A percentile compares a stretch with the other conserved stretches of the same genome.
phyloP scores from a whole-genome alignment of 1,284 basidiomycete genomes.

The Microstroma glucosiphilum region DNA sequence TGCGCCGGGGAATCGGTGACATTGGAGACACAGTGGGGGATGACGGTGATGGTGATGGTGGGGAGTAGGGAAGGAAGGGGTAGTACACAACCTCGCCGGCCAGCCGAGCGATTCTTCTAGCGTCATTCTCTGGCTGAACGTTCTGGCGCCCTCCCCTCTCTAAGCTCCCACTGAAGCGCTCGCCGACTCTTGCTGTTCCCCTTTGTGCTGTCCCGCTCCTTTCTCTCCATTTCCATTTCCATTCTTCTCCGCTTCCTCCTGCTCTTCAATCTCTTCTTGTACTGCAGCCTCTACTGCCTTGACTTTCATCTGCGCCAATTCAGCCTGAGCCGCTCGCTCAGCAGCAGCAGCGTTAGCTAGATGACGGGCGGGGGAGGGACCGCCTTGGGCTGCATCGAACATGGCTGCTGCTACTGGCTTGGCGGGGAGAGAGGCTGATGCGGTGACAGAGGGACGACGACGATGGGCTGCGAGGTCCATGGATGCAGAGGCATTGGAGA shows the following conservation, averaged over 20 bases:
- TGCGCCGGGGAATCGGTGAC: neutral
- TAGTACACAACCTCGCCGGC: neutral
- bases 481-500: conserved; percentile 14
- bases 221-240: too few species aligned
- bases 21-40: neutral
- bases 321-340: neutral
- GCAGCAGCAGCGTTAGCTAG: conserved; percentile 18
- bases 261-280: too few species aligned
- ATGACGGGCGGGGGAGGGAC: conserved; percentile 37
- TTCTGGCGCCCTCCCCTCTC: neutral
- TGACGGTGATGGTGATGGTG: neutral
- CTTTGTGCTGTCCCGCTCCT: neutral
- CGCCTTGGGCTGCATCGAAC: conserved; percentile 43
- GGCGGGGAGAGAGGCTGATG: conserved; percentile 22
- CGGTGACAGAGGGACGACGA: conserved; percentile 29
- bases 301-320: too few species aligned
- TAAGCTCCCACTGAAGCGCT: neutral
- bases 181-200: neutral
- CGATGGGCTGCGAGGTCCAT: conserved; percentile 28
- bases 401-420: conserved; percentile 44
- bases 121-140: neutral
- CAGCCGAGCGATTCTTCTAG: neutral
- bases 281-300: neutral
- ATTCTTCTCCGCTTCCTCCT: too few species aligned
- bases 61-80: neutral